Conservation (phyloP, 148 eudicot genomes). For the Dysphania ambrosioides region DNA sequence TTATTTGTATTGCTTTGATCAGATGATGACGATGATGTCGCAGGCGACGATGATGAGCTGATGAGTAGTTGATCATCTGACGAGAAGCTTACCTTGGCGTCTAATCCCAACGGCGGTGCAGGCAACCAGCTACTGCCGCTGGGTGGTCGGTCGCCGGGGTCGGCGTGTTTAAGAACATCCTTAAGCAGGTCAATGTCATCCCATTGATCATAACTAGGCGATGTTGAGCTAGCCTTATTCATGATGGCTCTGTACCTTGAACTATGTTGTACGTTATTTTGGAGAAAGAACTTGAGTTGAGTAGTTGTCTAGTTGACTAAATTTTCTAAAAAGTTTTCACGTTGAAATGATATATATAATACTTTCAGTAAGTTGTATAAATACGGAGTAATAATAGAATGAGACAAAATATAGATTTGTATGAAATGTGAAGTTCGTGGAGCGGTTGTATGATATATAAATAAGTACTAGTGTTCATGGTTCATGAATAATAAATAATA, state of each 20-base stretch:
- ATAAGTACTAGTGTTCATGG: background rate
- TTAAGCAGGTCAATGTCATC: constrained; percentile 1
- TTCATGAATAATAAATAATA: too few relatives aligned
- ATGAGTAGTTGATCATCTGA: background rate
- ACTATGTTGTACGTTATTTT: too few relatives aligned
- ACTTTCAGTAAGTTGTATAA: background rate
- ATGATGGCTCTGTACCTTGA: background rate
- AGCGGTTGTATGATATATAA: too few relatives aligned
- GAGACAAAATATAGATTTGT: background rate
- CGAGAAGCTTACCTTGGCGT: background rate
- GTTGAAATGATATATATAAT: background rate
- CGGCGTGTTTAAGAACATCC: background rate
- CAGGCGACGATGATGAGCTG: background rate
- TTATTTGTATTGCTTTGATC: background rate
- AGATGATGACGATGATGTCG: background rate
- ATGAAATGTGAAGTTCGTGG: constrained; percentile 13
- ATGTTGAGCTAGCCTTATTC: background rate
- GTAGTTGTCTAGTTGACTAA: background rate
- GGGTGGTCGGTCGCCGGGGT: too few relatives aligned
- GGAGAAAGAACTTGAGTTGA: background rate
- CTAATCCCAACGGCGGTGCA: background rate
- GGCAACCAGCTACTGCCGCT: background rate
- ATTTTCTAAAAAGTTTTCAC: background rate
- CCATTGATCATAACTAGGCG: background rate
- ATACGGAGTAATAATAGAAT: background rate